Evolutionary conservation across 2,329 filamentous ascomycete species (phyloP), one percentile per base, ranked within the genome.

Genomic region (Venturiaceae sp.): DNA sequence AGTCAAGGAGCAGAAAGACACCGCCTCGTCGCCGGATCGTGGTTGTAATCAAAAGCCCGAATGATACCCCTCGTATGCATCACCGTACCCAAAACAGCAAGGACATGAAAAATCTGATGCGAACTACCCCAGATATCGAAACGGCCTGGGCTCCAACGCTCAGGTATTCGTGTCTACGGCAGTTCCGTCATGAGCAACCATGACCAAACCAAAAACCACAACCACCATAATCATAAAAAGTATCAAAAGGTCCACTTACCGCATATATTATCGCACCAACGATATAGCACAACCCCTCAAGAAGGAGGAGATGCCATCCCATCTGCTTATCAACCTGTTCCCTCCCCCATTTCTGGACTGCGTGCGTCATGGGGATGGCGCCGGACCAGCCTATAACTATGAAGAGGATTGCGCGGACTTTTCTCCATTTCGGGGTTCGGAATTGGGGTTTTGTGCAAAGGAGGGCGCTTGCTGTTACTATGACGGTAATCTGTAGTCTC

Each of bases 61-160:
- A 86, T 69, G 74, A 95, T 80, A 58, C 87, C 90, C 58, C 83
- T 84, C 63, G 95, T 75, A 74, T 96, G 91, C 23, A 86, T 82
- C 2, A 80, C 79, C 0, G 88, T 90, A 0, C 91, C 91, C 62
- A 90, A 72, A 14, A 95, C 75, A 30, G 95, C 90, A 62, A 90
- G 81, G 46, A 92, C 75, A 74, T 96, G 91, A 71, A 96, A 95
- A 63, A 95, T 86, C 73, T 96, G 91, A 71, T 96, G 91, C 28
- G 90, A 95, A 70, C 84, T 89, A 44, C 91, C 91, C 80, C 87
- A 86, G 53, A 95, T 86, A 72, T 96, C 91, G 67, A 91, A 94
- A 13, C 72, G 76, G 1, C 88, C 87, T 0, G 90, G 91, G 55
- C 75, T 80, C 66, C 79, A 83, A 60, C 87, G 79, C 73, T 96